phyloP scores from a whole-genome alignment of 768 basidiomycete genomes.

The Russula compacta region DNA sequence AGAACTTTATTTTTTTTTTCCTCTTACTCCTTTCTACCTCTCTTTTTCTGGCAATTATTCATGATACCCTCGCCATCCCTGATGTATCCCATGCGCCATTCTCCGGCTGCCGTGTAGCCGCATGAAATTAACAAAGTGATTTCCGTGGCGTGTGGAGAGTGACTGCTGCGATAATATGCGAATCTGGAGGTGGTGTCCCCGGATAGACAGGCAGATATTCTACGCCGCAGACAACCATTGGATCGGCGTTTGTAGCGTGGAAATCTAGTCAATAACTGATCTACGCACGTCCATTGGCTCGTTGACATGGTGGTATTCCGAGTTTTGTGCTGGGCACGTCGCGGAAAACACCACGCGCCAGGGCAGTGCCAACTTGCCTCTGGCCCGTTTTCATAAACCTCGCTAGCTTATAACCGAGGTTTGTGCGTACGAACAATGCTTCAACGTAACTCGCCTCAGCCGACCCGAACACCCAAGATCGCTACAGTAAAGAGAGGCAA shows the following conservation, averaged over 20 bases:
- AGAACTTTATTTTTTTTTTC: not conserved
- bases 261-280: not conserved
- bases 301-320: not conserved
- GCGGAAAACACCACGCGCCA: too few species aligned
- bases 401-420: not conserved
- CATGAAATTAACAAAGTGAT: slow-evolving; percentile 19
- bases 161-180: not conserved
- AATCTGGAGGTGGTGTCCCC: not conserved
- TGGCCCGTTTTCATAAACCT: too few species aligned
- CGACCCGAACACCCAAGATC: not conserved
- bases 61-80: slow-evolving; percentile 20
- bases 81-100: slow-evolving; percentile 14
- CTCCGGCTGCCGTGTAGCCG: slow-evolving; percentile 17
- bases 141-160: slow-evolving; percentile 11
- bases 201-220: not conserved
- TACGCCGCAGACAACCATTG: not conserved
- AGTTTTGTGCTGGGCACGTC: not conserved
- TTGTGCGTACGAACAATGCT: not conserved
- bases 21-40: not conserved
- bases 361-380: too few species aligned
- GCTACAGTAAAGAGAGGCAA: not conserved
- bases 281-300: not conserved
- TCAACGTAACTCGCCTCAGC: not conserved
- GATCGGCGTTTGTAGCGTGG: not conserved
- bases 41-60: slow-evolving; percentile 16